Conservation (phyloP, 2,329 filamentous ascomycete genomes). For the Alternaria arborescens region DNA sequence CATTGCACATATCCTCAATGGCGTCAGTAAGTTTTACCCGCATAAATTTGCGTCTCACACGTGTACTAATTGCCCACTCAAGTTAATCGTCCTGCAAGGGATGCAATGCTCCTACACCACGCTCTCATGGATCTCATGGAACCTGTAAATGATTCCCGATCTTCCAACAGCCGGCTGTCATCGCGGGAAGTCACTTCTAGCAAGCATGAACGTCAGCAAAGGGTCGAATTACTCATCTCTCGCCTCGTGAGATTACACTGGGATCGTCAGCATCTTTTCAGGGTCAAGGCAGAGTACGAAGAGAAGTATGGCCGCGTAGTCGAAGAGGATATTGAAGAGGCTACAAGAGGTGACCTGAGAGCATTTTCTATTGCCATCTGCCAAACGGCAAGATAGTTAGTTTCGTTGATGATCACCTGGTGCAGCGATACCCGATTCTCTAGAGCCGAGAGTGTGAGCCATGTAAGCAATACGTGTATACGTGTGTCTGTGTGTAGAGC, state of each 20-base stretch:
- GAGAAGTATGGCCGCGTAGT: slow-evolving; percentile 78
- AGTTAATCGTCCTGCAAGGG: slow-evolving; percentile 89
- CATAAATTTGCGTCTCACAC: rapidly evolving
- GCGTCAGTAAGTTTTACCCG: slow-evolving; percentile 64
- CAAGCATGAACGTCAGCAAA: slow-evolving; percentile 61
- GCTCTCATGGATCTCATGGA: slow-evolving; percentile 70
- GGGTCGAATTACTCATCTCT: slow-evolving; percentile 87
- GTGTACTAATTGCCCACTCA: not conserved
- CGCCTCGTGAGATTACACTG: slow-evolving; percentile 90
- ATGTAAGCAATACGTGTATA: not conserved
- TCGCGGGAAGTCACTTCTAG: slow-evolving; percentile 37
- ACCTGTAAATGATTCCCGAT: slow-evolving; percentile 36
- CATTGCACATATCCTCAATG: slow-evolving; percentile 93
- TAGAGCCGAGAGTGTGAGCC: not conserved
- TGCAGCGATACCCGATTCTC: not conserved
- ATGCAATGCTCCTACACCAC: slow-evolving; percentile 89
- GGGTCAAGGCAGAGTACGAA: slow-evolving; percentile 80
- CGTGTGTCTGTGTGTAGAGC: not conserved
- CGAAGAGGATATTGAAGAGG: slow-evolving; percentile 79
- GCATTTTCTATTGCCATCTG: slow-evolving; percentile 75
- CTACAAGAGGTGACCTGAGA: slow-evolving; percentile 78
- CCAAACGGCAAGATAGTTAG: slow-evolving; percentile 34
- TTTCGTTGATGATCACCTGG: not conserved
- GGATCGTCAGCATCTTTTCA: slow-evolving; percentile 83
- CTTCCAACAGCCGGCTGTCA: slow-evolving; percentile 26